Conservation (phyloP, 1,139 yeast genomes). For the Yamadazyma conglobata region DNA sequence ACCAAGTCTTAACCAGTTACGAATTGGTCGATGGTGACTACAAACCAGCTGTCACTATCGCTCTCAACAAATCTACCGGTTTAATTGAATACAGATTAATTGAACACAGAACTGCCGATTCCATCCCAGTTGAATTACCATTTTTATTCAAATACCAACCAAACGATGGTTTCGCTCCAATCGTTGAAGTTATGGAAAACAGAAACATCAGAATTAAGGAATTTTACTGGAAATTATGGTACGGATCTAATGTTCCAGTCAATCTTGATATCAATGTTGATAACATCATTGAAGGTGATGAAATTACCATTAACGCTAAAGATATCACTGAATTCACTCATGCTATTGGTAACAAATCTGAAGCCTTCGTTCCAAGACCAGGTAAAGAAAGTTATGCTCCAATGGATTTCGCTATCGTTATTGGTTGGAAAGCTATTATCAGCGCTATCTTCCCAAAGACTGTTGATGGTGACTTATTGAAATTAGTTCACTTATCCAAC, state of each 20-base stretch:
- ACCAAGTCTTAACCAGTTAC: constrained; percentile 56
- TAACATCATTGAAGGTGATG: constrained; percentile 68
- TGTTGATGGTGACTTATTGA: constrained; percentile 94
- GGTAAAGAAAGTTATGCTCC: constrained; percentile 90
- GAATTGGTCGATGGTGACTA: constrained; percentile 74
- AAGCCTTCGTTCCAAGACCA: constrained; percentile 86
- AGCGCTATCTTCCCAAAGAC: constrained; percentile 94
- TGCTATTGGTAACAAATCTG: constrained; percentile 96
- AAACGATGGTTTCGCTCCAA: constrained; percentile 90
- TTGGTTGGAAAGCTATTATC: constrained; percentile 98
- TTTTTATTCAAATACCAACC: constrained; percentile 79
- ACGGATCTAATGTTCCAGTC: constrained; percentile 59
- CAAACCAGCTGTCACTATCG: constrained; percentile 66
- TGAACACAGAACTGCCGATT: constrained; percentile 86
- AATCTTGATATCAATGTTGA: constrained; percentile 68
- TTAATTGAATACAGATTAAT: constrained; percentile 69
- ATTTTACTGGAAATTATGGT: constrained; percentile 98
- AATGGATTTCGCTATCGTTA: constrained; percentile 98
- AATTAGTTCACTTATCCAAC: constrained; percentile 90
- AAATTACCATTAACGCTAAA: constrained; percentile 65
- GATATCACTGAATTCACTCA: constrained; percentile 91
- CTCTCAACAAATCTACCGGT: constrained; percentile 37
- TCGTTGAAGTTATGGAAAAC: constrained; percentile 82
- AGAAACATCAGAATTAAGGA: constrained; percentile 91
- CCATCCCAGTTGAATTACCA: constrained; percentile 68